Evolutionary conservation across 2,329 filamentous ascomycete genomes (phyloP).

Genomic region (Xylaria sp.): DNA sequence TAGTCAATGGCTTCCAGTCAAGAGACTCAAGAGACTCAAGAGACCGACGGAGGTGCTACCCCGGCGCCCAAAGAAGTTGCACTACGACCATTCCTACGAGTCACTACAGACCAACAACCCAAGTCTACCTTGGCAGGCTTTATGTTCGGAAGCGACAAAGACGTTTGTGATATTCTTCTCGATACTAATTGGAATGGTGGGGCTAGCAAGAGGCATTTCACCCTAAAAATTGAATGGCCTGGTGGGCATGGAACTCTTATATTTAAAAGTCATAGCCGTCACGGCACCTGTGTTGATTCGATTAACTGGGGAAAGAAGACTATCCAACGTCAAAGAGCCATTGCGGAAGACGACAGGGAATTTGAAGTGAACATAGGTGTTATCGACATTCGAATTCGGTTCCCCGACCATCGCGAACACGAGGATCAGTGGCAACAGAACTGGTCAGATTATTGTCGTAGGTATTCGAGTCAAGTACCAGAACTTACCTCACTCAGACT

Average conservation of each 20-base stretch:
- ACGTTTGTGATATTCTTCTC: constrained; percentile 14
- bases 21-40: too few species aligned
- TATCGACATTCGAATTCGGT: background rate
- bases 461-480: background rate
- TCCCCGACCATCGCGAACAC: background rate
- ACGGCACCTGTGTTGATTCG: background rate
- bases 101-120: constrained; percentile 11
- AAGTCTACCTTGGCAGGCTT: background rate
- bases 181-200: background rate
- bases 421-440: background rate
- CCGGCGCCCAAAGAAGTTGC: background rate
- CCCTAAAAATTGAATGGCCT: background rate
- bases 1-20: too few species aligned
- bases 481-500: background rate
- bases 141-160: background rate
- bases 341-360: background rate
- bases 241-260: background rate
- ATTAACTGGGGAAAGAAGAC: too few species aligned
- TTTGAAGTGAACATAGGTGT: background rate
- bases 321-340: background rate
- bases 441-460: background rate
- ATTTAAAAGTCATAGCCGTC: background rate
- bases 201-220: constrained; percentile 7
- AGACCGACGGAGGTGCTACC: background rate
- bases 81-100: background rate